phyloP scores from a whole-genome alignment of 2,329 filamentous ascomycete genomes.

The Penicillium sp. region DNA sequence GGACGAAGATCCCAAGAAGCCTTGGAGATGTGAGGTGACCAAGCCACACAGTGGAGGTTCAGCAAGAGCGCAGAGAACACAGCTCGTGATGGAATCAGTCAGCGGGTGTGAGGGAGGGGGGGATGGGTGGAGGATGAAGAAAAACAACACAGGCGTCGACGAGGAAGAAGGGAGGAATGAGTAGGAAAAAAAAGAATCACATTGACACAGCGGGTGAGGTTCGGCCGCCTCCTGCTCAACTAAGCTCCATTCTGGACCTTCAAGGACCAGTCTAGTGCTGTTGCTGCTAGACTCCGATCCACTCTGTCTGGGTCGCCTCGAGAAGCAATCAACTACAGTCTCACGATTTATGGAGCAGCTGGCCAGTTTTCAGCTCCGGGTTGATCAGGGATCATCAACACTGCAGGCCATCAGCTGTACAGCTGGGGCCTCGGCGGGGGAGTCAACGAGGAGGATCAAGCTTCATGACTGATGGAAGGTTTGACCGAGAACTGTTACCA shows the following conservation, averaged over 20 bases:
- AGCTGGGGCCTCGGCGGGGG: no score
- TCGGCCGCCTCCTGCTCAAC: neutral
- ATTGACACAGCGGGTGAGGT: constrained; percentile 19
- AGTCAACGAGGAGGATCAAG: no score
- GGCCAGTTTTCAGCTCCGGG: no score
- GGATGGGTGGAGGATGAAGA: no score
- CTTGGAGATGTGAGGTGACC: constrained; percentile 1
- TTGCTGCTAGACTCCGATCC: no score
- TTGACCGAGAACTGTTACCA: no score
- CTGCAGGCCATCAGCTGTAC: no score
- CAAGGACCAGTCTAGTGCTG: neutral
- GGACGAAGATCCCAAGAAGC: constrained; percentile 9
- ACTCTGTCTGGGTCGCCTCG: neutral
- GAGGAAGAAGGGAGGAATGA: constrained; percentile 7
- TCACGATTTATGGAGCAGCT: no score
- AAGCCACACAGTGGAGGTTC: neutral
- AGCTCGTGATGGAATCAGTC: neutral
- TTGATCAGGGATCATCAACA: no score
- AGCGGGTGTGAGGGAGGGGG: neutral
- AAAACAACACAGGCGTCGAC: constrained; percentile 9
- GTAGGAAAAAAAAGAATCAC: constrained; percentile 23
- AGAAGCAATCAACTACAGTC: no score
- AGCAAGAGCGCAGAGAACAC: neutral
- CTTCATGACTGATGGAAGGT: no score
- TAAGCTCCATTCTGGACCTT: neutral